These are phyloP conservation scores for Teratosphaeriaceae sp. DNA, from an alignment of 2,329 filamentous ascomycete genomes.

Conservation along the genomic window DNA sequence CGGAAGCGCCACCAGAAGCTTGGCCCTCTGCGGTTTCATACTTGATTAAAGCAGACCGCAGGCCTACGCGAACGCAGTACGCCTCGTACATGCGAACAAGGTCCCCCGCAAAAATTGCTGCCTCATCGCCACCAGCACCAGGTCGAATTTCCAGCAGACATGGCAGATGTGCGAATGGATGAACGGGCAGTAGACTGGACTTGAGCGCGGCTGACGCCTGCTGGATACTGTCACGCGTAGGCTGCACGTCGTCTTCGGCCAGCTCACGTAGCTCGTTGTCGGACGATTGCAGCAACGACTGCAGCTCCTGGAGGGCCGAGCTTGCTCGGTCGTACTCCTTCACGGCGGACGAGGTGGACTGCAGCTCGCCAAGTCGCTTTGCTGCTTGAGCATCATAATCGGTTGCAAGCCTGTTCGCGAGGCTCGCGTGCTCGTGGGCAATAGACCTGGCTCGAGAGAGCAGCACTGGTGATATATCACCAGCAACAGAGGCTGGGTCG, in stretches of 20 bases:
- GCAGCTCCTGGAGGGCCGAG: slow-evolving; percentile 61
- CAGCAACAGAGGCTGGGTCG: not conserved
- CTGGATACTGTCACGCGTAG: slow-evolving; percentile 56
- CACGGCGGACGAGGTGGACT: slow-evolving; percentile 45
- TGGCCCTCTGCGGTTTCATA: slow-evolving; percentile 66
- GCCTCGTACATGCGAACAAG: slow-evolving; percentile 83
- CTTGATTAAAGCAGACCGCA: slow-evolving; percentile 65
- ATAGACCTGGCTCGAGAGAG: slow-evolving; percentile 50
- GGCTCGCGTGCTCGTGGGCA: slow-evolving; percentile 48
- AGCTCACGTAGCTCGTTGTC: slow-evolving; percentile 54
- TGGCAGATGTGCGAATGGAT: slow-evolving; percentile 83
- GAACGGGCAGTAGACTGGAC: slow-evolving; percentile 71
- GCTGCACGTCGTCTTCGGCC: slow-evolving; percentile 62
- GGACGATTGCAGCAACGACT: slow-evolving; percentile 56
- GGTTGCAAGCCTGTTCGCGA: slow-evolving; percentile 46
- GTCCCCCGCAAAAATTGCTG: slow-evolving; percentile 80
- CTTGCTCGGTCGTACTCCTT: slow-evolving; percentile 53
- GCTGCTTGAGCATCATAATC: slow-evolving; percentile 51
- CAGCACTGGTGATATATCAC: slow-evolving; percentile 45
- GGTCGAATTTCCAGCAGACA: slow-evolving; percentile 90
- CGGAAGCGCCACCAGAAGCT: slow-evolving; percentile 41
- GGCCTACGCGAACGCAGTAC: slow-evolving; percentile 64
- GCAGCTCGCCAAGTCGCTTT: slow-evolving; percentile 52
- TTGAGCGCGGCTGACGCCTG: slow-evolving; percentile 63
- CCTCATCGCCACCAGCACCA: slow-evolving; percentile 86